Base-by-base conservation (phyloP, 1,284 basidiomycete species). In the Sanguinoderma infundibulare region DNA sequence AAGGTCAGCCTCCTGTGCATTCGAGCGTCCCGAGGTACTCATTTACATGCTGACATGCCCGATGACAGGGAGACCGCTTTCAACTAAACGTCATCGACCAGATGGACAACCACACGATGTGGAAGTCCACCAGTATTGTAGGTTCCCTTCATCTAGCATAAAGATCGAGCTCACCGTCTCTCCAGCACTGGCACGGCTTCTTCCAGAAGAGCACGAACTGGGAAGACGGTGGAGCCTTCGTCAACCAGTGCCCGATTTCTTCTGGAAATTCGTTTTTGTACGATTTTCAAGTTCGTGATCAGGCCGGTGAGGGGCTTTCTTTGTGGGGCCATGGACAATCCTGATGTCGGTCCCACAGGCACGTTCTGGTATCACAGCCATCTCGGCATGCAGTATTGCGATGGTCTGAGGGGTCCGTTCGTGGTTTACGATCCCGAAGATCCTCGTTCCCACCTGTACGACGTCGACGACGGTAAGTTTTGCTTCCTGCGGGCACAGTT, bases 341-440 rank as follows among this genome's bases (percentile, higher is more conserved):
- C 34, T 35, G 6, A 35, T 14, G 34, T 35, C 34, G 6, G 6
- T 35, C 34, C 34, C 34, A 14, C 14, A 35, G 34, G 34, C 53
- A 76, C 68, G 0, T 67, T 56, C 34, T 65, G 60, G 63, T 67
- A 68, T 44, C 64, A 70, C 39, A 68, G 59, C 50, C 68, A 73
- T 77, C 53, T 70, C n/a, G n/a, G n/a, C n/a, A n/a, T n/a, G n/a
- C n/a, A n/a, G n/a, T n/a, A n/a, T n/a, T n/a, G n/a, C n/a, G 81
- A 82, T 35, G 67, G 66, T 44, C 66, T 74, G 9, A 62, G 73
- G 8, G 75, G 74, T 7, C 69, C 78, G 0, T 51, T 82, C 17
- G 72, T 81, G 8, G 67, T 81, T 20, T 80, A 79, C 63, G 81
- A 81, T 60, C 75, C 73, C 0, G 46, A 75, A 9, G 79, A 82